Percentiles rank a stretch among this genome's conserved stretches.
phyloP scores from a whole-genome alignment of 2,329 filamentous ascomycete species.

The Akanthomyces uredinophilus region DNA sequence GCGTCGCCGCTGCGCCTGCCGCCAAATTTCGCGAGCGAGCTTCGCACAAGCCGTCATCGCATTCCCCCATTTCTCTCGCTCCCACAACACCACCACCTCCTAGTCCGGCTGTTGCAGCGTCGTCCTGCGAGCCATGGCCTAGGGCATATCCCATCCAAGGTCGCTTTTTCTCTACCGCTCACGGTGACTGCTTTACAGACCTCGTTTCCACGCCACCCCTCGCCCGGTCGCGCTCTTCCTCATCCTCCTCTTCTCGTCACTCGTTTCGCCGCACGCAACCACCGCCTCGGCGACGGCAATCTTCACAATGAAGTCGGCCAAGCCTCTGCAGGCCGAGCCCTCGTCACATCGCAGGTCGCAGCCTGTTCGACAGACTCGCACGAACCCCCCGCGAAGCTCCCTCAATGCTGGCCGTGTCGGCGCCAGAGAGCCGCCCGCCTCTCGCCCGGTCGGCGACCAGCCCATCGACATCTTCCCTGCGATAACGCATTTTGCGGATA shows the following conservation, averaged over 20 bases:
- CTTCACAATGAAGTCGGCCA: slow-evolving; percentile 51
- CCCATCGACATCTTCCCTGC: slow-evolving; percentile 63
- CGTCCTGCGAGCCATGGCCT: slow-evolving; percentile 19
- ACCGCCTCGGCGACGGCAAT: slow-evolving; percentile 13
- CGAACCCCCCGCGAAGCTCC: slow-evolving; percentile 55
- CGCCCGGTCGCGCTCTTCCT: slow-evolving; percentile 13
- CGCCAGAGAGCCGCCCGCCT: slow-evolving; percentile 42
- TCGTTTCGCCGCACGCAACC: slow-evolving; percentile 7
- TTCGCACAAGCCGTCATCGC: slow-evolving; percentile 13
- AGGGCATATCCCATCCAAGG: slow-evolving; percentile 16
- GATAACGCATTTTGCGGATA: slow-evolving; percentile 77
- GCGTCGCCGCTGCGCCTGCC: slow-evolving; percentile 3
- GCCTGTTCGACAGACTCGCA: slow-evolving; percentile 60
- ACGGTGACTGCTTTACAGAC: not conserved
- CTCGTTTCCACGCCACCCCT: slow-evolving; percentile 13
- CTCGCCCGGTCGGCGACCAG: slow-evolving; percentile 44
- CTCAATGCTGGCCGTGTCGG: slow-evolving; percentile 40
- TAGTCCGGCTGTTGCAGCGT: slow-evolving; percentile 3
- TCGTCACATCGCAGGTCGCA: slow-evolving; percentile 55
- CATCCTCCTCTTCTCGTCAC: not conserved
- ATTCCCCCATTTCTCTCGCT: slow-evolving; percentile 10
- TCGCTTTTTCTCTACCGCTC: slow-evolving; percentile 14
- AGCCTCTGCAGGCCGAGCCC: slow-evolving; percentile 37
- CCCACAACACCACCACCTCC: slow-evolving; percentile 1
- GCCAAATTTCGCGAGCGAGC: slow-evolving; percentile 14